Base-by-base conservation (phyloP, 768 basidiomycete species). In the Macrolepiota dolichaula region DNA sequence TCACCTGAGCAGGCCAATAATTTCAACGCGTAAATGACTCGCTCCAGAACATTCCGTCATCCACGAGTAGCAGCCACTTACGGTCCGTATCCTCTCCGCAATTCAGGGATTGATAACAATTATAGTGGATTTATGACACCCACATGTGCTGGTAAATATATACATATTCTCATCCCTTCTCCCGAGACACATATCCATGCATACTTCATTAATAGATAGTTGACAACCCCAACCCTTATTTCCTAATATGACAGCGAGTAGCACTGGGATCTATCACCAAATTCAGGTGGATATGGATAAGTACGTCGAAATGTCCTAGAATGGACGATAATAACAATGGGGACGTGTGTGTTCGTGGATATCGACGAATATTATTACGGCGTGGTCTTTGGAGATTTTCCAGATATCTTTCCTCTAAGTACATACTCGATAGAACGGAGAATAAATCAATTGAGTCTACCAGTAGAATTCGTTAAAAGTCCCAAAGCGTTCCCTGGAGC, bases 401-500 rank as follows among this genome's bases (percentile, higher is more conserved):
- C 49, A 46, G 13, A 32, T 15, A 19, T 25, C 22, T 27, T 32
- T 53, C 51, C 9, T 46, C 59, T 29, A 32, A 36, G 25, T 24
- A 46, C 47, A 27, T 4, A 24, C 47, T 24, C 24, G 12, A 27
- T 13, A 13, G 47, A 49, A 24, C 24, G 47, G 12, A 49, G 15
- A 12, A 27, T 27, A 27, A 49, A 24, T 49, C 49, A 35, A 29
- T 22, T 17, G 12, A 24, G 42, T 25, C 9, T 15, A 49, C 24
- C 46, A n/a, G 7, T 53, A 17, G 15, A 37, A 38, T 36, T 62
- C 57, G 51, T 74, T 66, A 82, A 69, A 91, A 91, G 72, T 91
- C 89, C 88, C 89, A 90, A 32, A 90, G 76, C 4, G 87, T 88
- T 63, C 88, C 81, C 81, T 82, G 58, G 6, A 25, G 32, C 7